Base-by-base conservation (phyloP, 2,329 filamentous ascomycete species). In the Trichoderma pleuroti region DNA sequence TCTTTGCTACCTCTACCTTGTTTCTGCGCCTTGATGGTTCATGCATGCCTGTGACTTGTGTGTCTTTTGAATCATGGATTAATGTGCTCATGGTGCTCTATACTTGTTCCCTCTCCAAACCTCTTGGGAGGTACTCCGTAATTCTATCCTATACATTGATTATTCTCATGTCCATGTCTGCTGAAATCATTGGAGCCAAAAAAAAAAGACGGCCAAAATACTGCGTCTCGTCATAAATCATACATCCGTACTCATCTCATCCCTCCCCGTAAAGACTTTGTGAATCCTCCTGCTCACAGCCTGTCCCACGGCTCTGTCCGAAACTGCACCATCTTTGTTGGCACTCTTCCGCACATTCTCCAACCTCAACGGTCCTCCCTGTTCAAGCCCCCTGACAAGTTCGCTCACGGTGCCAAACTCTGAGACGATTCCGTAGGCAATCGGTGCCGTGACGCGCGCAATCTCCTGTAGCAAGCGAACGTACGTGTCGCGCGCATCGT, bases 401-500 rank as follows among this genome's bases (percentile, higher is more conserved):
- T 85, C 81, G 12, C 83, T 79, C 1, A 92, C 86, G 6, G 81
- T 87, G 1, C 81, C 83, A 77, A 90, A 93, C 77, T 90, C 84
- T 1, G 82, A 82, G 1, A 85, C 85, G 71, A 95, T 87, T 4
- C 92, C 92, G 72, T 91, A 88, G 0, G 92, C 92, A 75, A 93
- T 88, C 0, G 91, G 87, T 0, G 89, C 86, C 7, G 93, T 94
- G 18, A 95, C 86, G 18, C 92, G 87, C 16, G 85, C 84, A 52
- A 94, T 88, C 80, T 94, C 90, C 79, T 93, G 90, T 64, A 96
- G 81, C 92, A 95, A 93, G 73, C 88, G 88, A 57, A 89, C 82
- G 73, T 91, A 95, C 0, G 90, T 93, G 75, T 94, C 92, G 8
- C 82, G 78, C 2, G 85, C 81, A 56, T 88, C 86, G 32, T 91